Base-by-base conservation (phyloP, 306 rosid genomes). In the Neltuma alba region DNA sequence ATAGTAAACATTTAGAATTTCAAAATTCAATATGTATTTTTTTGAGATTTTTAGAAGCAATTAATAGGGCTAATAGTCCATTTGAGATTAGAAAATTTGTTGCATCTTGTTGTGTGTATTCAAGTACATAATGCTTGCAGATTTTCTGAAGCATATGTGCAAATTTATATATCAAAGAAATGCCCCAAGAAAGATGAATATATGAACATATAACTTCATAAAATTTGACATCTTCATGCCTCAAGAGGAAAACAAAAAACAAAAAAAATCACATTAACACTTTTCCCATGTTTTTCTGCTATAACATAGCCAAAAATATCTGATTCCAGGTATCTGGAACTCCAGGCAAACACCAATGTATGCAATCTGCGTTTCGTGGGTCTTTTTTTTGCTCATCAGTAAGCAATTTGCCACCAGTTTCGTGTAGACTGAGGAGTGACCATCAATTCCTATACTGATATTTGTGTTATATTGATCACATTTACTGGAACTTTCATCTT, bases 331-430 rank as follows among this genome's bases (percentile, higher is more conserved):
- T 87, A 68, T 95, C 98, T 3, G 98, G 97, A 68, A 91, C 85
- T 23, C 99, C 98, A 28, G 98, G 99, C 83, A 95, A 89, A 84
- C 99, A 95, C 99, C 99, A 95, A 36, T 95, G 99, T 41, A 95
- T 93, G 66, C 99, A 95, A 83, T 95, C 99, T 28, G 99, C 94
- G 74, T 92, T 82, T 85, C 69, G 85, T 0, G 97, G 96, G 65
- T 93, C 91, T 0, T 87, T 84, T 37, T 86, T 90, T 57, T 92
- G 82, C 36, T 89, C 93, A 0, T 90, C 79, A 2, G 80, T 88
- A 13, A 92, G 83, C 47, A 95, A 14, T 36, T 86, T 82, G 25
- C 98, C 98, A 7, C 91, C 92, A 0, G 89, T 90, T 75, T 95
- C 98, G 91, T 87, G 81, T 85, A 95, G 41, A 95, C 80, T 6